Evolutionary conservation across 441 rosid genomes (phyloP).

Genomic region (Jatropha podagrica): DNA sequence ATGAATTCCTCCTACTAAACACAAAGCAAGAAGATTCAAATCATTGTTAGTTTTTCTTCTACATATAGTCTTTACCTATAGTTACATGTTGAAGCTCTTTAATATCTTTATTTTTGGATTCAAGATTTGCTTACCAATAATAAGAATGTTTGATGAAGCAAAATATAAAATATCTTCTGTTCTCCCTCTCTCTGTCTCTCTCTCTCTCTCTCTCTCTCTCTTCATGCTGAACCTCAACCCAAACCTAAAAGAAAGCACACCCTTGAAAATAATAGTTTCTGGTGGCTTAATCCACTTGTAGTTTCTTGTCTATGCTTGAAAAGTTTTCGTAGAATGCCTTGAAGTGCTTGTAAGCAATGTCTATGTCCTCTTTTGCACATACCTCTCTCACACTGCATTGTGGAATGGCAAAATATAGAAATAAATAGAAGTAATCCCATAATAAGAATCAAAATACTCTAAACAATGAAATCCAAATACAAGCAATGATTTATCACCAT

Average conservation of each 20-base stretch:
- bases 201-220: background rate
- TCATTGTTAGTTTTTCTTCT: conserved; percentile 2
- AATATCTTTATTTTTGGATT: conserved; percentile 2
- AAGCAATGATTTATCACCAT: background rate
- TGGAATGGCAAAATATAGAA: conserved; percentile 15
- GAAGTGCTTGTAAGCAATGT: conserved; percentile 87
- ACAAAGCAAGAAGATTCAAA: conserved; percentile 2
- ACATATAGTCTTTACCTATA: conserved; percentile 1
- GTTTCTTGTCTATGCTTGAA: conserved; percentile 72
- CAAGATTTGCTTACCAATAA: conserved; percentile 17
- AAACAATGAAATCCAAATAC: background rate
- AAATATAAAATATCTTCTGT: background rate
- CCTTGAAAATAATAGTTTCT: background rate
- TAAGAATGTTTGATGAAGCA: conserved; percentile 5
- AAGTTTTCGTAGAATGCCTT: conserved; percentile 77
- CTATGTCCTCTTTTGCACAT: conserved; percentile 82
- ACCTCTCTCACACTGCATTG: conserved; percentile 81
- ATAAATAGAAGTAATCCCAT: background rate
- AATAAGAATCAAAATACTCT: background rate
- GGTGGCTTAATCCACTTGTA: conserved; percentile 46
- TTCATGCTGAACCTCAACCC: background rate
- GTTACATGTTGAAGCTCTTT: conserved; percentile 2
- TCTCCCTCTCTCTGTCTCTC: background rate
- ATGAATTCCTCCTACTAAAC: background rate
- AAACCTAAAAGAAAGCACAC: background rate